These are phyloP conservation scores for Puccinia triticina DNA, from an alignment of 1,284 basidiomycete species.

Conservation along the genomic window DNA sequence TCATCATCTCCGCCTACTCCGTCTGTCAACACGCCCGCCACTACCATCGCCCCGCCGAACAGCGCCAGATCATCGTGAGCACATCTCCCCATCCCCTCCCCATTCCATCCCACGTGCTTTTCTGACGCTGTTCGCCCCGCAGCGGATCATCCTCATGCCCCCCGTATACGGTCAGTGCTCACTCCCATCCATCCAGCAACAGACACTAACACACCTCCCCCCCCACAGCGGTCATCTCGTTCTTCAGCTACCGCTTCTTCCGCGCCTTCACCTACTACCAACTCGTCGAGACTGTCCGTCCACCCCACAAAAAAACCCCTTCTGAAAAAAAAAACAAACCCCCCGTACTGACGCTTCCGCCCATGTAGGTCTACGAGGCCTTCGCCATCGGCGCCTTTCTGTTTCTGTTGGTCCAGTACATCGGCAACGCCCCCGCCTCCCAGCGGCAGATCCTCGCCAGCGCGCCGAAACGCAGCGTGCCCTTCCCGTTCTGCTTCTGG, in stretches of 20 bases:
- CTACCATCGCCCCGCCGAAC: constrained; percentile 39
- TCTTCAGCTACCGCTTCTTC: constrained; percentile 83
- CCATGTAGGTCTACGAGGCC: constrained; percentile 41
- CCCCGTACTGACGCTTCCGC: not conserved
- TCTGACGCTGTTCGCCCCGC: too few relatives aligned
- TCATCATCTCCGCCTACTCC: constrained; percentile 30
- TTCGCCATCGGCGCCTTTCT: constrained; percentile 48
- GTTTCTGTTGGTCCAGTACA: constrained; percentile 50
- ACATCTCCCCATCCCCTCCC: not conserved
- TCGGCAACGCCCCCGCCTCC: constrained; percentile 29
- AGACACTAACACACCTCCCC: not conserved
- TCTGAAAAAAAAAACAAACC: too few relatives aligned
- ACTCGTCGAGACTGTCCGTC: constrained; percentile 32
- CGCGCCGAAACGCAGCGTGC: constrained; percentile 39
- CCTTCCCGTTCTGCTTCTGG: constrained; percentile 50
- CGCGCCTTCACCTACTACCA: constrained; percentile 65
- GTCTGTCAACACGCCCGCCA: constrained; percentile 19
- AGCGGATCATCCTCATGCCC: constrained; percentile 48
- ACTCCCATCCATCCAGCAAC: not conserved
- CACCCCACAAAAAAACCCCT: not conserved
- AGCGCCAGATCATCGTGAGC: constrained; percentile 49
- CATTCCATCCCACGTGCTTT: too few relatives aligned
- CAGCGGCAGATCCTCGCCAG: constrained; percentile 28
- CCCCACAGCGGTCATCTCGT: constrained; percentile 72
- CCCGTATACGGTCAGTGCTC: constrained; percentile 43